These are phyloP conservation scores for Tanacetum coccineum DNA, from an alignment of 129 eudicot species.

Conservation along the genomic window DNA sequence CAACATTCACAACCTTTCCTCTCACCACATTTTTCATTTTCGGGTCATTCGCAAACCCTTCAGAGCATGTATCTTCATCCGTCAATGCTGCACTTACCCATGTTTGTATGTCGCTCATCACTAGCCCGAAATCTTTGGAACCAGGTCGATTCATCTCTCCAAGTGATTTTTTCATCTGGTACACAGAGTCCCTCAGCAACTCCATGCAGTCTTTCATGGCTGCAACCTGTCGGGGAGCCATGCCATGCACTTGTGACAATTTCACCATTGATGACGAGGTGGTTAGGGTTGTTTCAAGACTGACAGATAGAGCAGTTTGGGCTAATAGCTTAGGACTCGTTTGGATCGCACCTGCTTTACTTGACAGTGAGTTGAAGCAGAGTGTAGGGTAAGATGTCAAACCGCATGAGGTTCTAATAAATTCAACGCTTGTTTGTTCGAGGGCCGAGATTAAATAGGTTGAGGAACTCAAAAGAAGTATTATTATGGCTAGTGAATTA, in stretches of 20 bases:
- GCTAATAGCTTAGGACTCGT: conserved; percentile 36
- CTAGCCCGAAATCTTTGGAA: too few species aligned
- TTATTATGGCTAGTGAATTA: neutral
- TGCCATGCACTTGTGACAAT: conserved; percentile 29
- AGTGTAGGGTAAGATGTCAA: conserved; percentile 37
- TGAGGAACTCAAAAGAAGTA: conserved; percentile 15
- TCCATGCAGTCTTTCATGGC: conserved; percentile 46
- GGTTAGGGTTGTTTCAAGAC: conserved; percentile 33
- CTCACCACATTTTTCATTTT: conserved; percentile 45
- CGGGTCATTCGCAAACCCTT: conserved; percentile 44
- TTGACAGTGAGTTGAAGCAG: conserved; percentile 40
- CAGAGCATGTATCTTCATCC: conserved; percentile 51
- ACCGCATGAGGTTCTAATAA: conserved; percentile 39
- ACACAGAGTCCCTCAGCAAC: conserved; percentile 31
- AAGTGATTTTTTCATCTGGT: conserved; percentile 27
- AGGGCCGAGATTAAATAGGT: conserved; percentile 6
- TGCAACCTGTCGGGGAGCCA: conserved; percentile 32
- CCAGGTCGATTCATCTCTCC: conserved; percentile 31
- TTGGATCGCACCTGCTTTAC: conserved; percentile 25
- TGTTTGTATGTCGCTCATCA: conserved; percentile 37
- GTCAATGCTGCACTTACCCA: conserved; percentile 67
- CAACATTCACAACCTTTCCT: conserved; percentile 42
- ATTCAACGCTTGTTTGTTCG: conserved; percentile 19
- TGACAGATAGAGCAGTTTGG: conserved; percentile 32
- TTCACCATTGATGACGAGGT: conserved; percentile 34